Base-by-base conservation (phyloP, 2,329 filamentous ascomycete genomes). In the Xylariaceae sp. region DNA sequence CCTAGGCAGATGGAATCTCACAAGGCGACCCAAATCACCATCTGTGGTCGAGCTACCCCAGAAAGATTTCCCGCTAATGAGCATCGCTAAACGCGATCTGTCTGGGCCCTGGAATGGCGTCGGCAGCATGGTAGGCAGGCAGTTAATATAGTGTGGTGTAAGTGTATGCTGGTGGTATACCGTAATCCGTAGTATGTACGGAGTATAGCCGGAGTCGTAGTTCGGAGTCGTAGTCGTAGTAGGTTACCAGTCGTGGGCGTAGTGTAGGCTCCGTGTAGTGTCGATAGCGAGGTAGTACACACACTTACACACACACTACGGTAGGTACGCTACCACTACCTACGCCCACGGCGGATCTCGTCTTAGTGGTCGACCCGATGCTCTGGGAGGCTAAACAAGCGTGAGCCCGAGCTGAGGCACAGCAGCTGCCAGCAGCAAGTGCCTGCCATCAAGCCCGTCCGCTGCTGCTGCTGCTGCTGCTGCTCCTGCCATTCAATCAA, bases 341-440 rank as follows among this genome's bases (percentile, higher is more conserved):
- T 30, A 30, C 23, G 50, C 55, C 39, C 53, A 56, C 58, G 58
- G 61, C 45, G 65, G 67, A 68, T 69, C 66, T 69, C 62, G 64
- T 45, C 5, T 45, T 61, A 63, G 49, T 51, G 49, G 49, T 51
- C 56, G 69, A 70, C 69, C 69, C 70, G 67, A 68, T 64, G 56
- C 64, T 68, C 65, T 71, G 70, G 68, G 64, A 68, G 65, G 65
- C 70, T 72, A 72, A 71, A 71, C 68, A 71, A 71, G 70, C 70
- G 70, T 69, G 65, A 69, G 66, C 67, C 64, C 66, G 65, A 66
- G 66, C 64, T 64, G 67, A 65, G 61, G 41, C 41, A 45, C 41
- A 62, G 45, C 49, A 50, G 37, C 37, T 41, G 37, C 37, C 37
- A 13, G 23, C 23, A 30, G 23, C 23, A 30, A 30, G 23, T 30